A percentile compares a stretch with the other conserved stretches of the same genome.
Conservation (phyloP, 805 yeast genomes). For the Barnettozyma californica region DNA sequence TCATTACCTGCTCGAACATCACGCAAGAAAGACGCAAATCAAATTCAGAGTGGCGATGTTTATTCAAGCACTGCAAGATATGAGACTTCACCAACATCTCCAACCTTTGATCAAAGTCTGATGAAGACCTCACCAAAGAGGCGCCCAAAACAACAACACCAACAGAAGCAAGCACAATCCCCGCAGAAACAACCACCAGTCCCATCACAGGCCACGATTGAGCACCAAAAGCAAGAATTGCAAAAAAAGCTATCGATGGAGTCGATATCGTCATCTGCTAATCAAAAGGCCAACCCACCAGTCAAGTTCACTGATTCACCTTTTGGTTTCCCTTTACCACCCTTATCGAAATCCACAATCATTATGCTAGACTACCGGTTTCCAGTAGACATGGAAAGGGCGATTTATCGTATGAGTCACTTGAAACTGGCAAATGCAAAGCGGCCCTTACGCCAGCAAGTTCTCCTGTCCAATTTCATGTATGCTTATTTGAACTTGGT, state of each 20-base stretch:
- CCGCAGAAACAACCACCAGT: conserved; percentile 1
- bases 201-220: conserved; percentile 1
- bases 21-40: conserved; percentile 1
- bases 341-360: conserved; percentile 68
- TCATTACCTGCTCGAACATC: conserved; percentile 10
- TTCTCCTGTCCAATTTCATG: conserved; percentile 91
- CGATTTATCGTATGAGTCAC: conserved; percentile 89
- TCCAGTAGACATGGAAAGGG: conserved; percentile 94
- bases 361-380: conserved; percentile 81
- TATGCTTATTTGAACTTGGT: conserved; percentile 92
- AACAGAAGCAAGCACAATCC: conserved; percentile 2
- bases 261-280: conserved; percentile 32
- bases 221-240: conserved; percentile 14
- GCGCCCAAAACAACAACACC: conserved; percentile 3
- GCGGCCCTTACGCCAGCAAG: conserved; percentile 88
- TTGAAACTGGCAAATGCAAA: conserved; percentile 91
- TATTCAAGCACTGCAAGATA: conserved; percentile 1
- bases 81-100: conserved; percentile 6
- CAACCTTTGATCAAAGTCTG: conserved; percentile 2
- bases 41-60: conserved; percentile 5
- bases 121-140: not conserved
- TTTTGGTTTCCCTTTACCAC: conserved; percentile 83
- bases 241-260: conserved; percentile 27
- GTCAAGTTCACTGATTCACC: conserved; percentile 69
- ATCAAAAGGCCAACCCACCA: conserved; percentile 44